A percentile compares a stretch with the other conserved stretches of the same genome.
Conservation (phyloP, 345 rosid genomes). For the Hirschfeldia incana region DNA sequence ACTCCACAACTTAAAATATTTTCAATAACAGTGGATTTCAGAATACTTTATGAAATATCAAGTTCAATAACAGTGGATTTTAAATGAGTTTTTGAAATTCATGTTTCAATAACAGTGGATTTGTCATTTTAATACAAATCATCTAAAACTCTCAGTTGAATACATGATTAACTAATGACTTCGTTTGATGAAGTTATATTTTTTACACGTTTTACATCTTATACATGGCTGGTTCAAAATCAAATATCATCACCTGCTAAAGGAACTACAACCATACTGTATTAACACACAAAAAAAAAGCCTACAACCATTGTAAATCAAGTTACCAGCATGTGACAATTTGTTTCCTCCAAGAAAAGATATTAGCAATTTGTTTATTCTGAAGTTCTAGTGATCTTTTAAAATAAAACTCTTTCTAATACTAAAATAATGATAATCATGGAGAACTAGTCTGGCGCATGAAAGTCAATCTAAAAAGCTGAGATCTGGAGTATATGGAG, state of each 20-base stretch:
- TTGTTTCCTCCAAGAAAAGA: not conserved
- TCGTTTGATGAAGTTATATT: not conserved
- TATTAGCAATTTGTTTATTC: not conserved
- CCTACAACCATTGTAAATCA: not conserved
- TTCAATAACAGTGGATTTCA: too few relatives aligned
- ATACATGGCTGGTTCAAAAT: not conserved
- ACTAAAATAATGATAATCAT: not conserved
- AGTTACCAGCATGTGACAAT: conserved; percentile 1
- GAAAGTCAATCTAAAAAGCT: conserved; percentile 5
- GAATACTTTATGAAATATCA: too few relatives aligned
- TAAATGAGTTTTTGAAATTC: too few relatives aligned
- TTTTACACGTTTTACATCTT: not conserved
- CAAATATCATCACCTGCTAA: not conserved
- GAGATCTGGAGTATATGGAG: conserved; percentile 1
- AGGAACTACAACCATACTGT: not conserved
- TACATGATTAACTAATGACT: not conserved
- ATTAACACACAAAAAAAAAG: not conserved
- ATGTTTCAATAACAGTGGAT: too few relatives aligned
- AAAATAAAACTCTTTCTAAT: not conserved
- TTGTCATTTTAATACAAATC: too few relatives aligned
- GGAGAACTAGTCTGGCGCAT: conserved; percentile 20
- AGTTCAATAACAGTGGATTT: too few relatives aligned
- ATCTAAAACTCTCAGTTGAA: too few relatives aligned
- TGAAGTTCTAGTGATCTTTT: not conserved
- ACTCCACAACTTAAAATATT: too few relatives aligned